These are phyloP conservation scores for Trypanosoma cruzi DNA, from an alignment of 208 protist genomes.

Conservation along the genomic window DNA sequence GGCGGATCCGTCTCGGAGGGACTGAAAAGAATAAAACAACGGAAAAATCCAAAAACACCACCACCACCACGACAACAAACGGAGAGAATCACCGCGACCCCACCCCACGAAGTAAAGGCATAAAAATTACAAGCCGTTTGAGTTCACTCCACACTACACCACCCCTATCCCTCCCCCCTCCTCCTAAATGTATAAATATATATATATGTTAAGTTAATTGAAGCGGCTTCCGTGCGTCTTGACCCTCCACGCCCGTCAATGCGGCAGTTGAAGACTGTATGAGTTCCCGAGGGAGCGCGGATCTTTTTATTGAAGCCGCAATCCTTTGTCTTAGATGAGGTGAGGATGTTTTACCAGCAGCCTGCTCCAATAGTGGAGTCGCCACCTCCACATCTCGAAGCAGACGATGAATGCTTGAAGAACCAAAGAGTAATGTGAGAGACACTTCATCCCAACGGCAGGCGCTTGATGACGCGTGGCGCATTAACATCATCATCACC, in stretches of 20 bases:
- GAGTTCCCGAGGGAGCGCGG: conserved; percentile 59
- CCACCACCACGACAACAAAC: no score
- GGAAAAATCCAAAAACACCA: no score
- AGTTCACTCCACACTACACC: background rate
- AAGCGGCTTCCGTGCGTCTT: conserved; percentile 13
- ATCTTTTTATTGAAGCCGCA: conserved; percentile 40
- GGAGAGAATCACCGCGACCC: background rate
- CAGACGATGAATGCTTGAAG: conserved; percentile 67
- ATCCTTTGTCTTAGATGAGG: conserved; percentile 56
- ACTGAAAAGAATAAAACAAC: background rate
- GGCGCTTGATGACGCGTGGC: conserved; percentile 48
- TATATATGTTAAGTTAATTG: conserved; percentile 13
- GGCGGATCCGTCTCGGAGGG: no score
- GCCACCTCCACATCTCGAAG: conserved; percentile 50
- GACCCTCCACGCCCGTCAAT: conserved; percentile 11
- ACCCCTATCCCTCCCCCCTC: background rate
- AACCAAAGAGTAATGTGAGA: conserved; percentile 66
- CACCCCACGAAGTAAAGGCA: no score
- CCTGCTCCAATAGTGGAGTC: conserved; percentile 64
- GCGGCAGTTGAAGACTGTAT: conserved; percentile 27
- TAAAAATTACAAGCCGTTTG: no score
- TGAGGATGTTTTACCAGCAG: conserved; percentile 45
- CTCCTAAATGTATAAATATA: background rate
- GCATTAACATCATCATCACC: conserved; percentile 53
- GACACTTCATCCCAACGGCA: conserved; percentile 60